Percentiles rank a stretch among this genome's conserved stretches.
Evolutionary conservation across 345 rosid genomes (phyloP).

Genomic region (Tarenaya hassleriana): DNA sequence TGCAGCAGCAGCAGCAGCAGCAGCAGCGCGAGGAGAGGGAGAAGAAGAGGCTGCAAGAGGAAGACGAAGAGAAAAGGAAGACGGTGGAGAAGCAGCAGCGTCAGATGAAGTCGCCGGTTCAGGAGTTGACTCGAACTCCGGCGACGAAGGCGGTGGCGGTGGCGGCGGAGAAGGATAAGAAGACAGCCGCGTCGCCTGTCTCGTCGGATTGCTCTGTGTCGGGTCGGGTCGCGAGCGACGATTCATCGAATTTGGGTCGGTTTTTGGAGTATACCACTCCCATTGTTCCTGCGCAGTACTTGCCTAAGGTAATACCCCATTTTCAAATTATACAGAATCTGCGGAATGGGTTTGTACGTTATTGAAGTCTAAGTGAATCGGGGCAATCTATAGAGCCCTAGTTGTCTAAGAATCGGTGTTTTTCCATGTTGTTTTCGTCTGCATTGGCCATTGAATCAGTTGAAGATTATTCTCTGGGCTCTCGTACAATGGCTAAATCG

Average conservation of each 20-base stretch:
- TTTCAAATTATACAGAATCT: neutral
- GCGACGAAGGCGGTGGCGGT: too few species aligned
- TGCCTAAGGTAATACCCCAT: slow-evolving; percentile 51
- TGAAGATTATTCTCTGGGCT: neutral
- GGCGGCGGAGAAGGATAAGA: slow-evolving; percentile 19
- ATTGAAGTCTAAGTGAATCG: neutral
- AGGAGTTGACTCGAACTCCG: neutral
- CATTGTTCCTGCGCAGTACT: slow-evolving; percentile 44
- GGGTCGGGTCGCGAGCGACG: slow-evolving; percentile 20
- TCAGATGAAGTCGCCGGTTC: neutral
- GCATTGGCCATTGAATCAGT: neutral
- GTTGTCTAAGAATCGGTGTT: neutral
- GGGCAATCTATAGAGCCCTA: neutral
- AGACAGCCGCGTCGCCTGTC: slow-evolving; percentile 16
- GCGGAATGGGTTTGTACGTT: neutral
- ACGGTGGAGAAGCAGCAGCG: slow-evolving; percentile 14
- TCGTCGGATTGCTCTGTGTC: slow-evolving; percentile 36
- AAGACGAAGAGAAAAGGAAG: slow-evolving; percentile 20
- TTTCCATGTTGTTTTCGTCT: neutral
- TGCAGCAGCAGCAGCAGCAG: slow-evolving; percentile 32
- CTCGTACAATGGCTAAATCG: too few species aligned
- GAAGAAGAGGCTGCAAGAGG: slow-evolving; percentile 30
- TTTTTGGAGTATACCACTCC: slow-evolving; percentile 82
- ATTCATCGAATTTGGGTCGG: slow-evolving; percentile 62
- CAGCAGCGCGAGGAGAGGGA: slow-evolving; percentile 20